A percentile compares a stretch with the other conserved stretches of the same genome.
phyloP scores from a whole-genome alignment of 129 eudicot species.

The Tagetes patula region DNA sequence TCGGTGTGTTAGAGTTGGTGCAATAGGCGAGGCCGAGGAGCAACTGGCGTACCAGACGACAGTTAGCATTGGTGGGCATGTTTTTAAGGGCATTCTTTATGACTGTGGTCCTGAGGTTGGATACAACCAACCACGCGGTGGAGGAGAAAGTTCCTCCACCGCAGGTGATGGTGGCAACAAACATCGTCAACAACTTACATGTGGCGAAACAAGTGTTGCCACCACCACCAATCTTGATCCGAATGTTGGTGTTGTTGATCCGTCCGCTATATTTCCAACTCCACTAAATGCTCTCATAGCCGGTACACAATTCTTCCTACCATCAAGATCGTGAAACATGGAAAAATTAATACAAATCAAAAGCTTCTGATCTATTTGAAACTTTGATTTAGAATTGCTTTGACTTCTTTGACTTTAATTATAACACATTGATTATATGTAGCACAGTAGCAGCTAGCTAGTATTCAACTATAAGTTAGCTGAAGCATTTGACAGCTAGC shows the following conservation, averaged over 20 bases:
- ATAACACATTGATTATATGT: constrained; percentile 32
- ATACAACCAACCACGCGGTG: constrained; percentile 33
- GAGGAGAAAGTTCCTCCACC: constrained; percentile 40
- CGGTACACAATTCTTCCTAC: constrained; percentile 92
- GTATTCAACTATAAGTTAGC: constrained; percentile 25
- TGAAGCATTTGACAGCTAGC: not conserved
- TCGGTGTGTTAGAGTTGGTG: constrained; percentile 68
- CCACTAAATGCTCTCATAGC: constrained; percentile 80
- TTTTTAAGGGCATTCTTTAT: constrained; percentile 80
- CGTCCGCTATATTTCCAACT: constrained; percentile 61
- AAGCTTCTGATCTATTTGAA: not conserved
- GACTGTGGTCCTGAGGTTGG: constrained; percentile 67
- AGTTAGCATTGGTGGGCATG: constrained; percentile 72
- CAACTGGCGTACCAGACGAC: constrained; percentile 77
- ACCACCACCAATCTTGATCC: constrained; percentile 32
- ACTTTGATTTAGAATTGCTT: constrained; percentile 16
- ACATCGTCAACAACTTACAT: constrained; percentile 45
- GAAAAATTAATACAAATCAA: not conserved
- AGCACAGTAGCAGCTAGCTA: constrained; percentile 24
- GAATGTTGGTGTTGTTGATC: constrained; percentile 45
- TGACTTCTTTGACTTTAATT: constrained; percentile 27
- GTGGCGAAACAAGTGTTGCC: constrained; percentile 24
- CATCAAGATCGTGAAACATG: constrained; percentile 64
- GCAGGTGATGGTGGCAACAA: constrained; percentile 31
- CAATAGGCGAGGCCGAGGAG: constrained; percentile 65